Evolutionary conservation across 495 filamentous ascomycete species (phyloP).

Genomic region (Thermochaetoides thermophila): DNA sequence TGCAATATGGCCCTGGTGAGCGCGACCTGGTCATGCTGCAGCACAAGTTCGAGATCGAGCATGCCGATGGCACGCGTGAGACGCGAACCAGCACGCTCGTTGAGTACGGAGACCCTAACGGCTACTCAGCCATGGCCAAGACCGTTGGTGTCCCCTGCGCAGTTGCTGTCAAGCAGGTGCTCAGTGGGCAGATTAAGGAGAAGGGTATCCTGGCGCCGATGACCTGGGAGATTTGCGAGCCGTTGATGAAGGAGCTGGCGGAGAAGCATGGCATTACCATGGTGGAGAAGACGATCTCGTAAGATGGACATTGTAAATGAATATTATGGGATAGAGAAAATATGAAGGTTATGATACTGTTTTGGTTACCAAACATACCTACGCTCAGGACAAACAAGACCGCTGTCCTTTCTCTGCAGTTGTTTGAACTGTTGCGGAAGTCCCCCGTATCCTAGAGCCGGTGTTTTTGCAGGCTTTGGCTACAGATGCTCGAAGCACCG

Average conservation of each 20-base stretch:
- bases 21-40: conserved; percentile 70
- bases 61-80: conserved; percentile 54
- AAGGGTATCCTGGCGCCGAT: conserved; percentile 77
- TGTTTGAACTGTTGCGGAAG: too few species aligned
- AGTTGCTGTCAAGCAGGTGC: conserved; percentile 61
- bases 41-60: conserved; percentile 86
- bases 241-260: conserved; percentile 47
- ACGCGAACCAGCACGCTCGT: conserved; percentile 64
- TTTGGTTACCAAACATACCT: too few species aligned
- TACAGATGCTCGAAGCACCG: too few species aligned
- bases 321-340: too few species aligned
- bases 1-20: conserved; percentile 74
- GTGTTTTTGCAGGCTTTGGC: too few species aligned
- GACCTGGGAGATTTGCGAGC: conserved; percentile 52
- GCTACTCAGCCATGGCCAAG: conserved; percentile 86
- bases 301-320: too few species aligned
- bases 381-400: too few species aligned
- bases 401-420: too few species aligned
- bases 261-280: conserved; percentile 22
- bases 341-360: too few species aligned
- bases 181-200: conserved; percentile 63
- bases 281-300: conserved; percentile 23
- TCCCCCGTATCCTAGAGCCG: too few species aligned
- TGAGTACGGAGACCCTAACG: conserved; percentile 72
- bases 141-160: conserved; percentile 24